phyloP scores from a whole-genome alignment of 1,284 basidiomycete genomes.

The Ceratobasidium sp. region DNA sequence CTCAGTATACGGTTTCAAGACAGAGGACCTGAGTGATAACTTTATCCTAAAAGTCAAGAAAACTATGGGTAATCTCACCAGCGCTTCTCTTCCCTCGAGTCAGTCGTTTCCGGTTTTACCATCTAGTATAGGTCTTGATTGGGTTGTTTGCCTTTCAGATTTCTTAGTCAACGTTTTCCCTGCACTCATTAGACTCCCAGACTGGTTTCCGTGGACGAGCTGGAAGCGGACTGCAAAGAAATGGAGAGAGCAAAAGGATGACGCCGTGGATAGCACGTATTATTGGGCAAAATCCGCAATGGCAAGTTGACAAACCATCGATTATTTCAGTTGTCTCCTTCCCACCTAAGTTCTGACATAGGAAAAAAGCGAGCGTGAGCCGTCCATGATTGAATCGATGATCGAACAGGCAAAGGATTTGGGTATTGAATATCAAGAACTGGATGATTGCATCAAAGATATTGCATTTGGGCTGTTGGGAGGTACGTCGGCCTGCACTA shows the following conservation, averaged over 20 bases:
- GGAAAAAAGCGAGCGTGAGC: background rate
- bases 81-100: conserved; percentile 14
- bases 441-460: background rate
- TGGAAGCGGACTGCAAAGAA: conserved; percentile 22
- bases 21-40: conserved; percentile 9
- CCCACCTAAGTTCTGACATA: background rate
- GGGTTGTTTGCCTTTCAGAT: background rate
- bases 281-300: conserved; percentile 33
- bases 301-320: background rate
- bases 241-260: conserved; percentile 38
- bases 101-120: background rate
- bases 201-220: conserved; percentile 43
- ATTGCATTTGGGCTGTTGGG: conserved; percentile 7
- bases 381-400: conserved; percentile 14
- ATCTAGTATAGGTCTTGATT: background rate
- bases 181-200: conserved; percentile 24
- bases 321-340: background rate
- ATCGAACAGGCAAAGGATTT: background rate
- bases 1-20: conserved; percentile 41
- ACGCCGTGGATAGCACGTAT: background rate
- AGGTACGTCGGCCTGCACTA: background rate
- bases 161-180: conserved; percentile 44
- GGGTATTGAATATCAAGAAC: background rate
- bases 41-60: conserved; percentile 26
- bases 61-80: conserved; percentile 21